These are phyloP conservation scores for Cladophialophora psammophila DNA, from an alignment of 2,329 filamentous ascomycete genomes.

Conservation along the genomic window DNA sequence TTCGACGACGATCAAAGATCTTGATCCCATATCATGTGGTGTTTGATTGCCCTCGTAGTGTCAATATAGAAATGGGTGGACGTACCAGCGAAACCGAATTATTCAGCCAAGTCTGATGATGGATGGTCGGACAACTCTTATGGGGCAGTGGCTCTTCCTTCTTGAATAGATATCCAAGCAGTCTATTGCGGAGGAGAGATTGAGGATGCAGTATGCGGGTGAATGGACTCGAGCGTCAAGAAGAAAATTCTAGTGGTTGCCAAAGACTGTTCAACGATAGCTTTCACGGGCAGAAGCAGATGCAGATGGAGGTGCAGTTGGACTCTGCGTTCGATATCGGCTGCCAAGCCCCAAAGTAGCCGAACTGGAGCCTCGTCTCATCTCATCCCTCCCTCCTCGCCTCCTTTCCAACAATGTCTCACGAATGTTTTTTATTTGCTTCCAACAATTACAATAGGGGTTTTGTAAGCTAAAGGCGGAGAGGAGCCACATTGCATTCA, in stretches of 20 bases:
- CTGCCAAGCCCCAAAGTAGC: constrained; percentile 17
- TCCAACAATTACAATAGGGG: not conserved
- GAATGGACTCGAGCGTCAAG: not conserved
- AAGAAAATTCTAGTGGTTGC: constrained; percentile 4
- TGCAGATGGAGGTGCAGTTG: constrained; percentile 7
- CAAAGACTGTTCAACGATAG: constrained; percentile 4
- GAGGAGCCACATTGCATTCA: not conserved
- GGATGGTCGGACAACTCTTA: not conserved
- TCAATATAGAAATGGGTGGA: constrained; percentile 13
- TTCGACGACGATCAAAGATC: not conserved
- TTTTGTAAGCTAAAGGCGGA: not conserved
- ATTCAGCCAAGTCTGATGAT: constrained; percentile 32
- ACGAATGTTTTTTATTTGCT: constrained; percentile 1
- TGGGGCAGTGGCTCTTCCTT: not conserved
- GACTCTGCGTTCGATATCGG: constrained; percentile 5
- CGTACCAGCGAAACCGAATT: constrained; percentile 26
- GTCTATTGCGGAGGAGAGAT: not conserved
- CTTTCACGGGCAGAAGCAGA: constrained; percentile 9
- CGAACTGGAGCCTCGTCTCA: constrained; percentile 13
- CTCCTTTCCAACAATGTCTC: constrained; percentile 9
- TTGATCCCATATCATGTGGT: not conserved
- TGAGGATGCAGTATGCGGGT: not conserved
- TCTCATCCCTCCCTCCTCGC: constrained; percentile 3
- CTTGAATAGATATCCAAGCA: not conserved
- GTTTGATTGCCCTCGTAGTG: constrained; percentile 1